phyloP scores from a whole-genome alignment of 2,329 filamentous ascomycete species.

The Sordariomycetes sp. region DNA sequence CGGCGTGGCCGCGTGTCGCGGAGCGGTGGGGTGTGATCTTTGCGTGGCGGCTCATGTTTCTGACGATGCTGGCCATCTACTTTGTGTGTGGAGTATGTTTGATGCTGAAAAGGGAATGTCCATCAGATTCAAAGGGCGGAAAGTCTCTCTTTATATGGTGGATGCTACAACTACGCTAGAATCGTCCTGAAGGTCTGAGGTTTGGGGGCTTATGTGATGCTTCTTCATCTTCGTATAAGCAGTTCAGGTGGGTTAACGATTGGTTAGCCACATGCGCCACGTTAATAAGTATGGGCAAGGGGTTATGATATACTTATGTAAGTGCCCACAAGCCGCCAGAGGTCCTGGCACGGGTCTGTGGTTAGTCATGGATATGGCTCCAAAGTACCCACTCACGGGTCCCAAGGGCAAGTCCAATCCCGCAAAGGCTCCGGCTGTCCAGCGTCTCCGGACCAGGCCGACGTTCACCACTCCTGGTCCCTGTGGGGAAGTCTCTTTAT shows the following conservation, averaged over 20 bases:
- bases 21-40: constrained; percentile 67
- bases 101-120: neutral
- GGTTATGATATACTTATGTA: too few species aligned
- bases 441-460: too few species aligned
- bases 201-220: neutral
- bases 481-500: too few species aligned
- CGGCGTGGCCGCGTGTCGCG: constrained; percentile 56
- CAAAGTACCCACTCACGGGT: too few species aligned
- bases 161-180: neutral
- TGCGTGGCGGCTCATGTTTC: constrained; percentile 49
- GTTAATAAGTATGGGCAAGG: too few species aligned
- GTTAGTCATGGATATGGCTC: too few species aligned
- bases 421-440: too few species aligned
- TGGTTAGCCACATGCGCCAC: too few species aligned
- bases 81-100: neutral
- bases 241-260: neutral
- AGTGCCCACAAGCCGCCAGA: too few species aligned
- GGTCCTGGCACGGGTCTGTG: too few species aligned
- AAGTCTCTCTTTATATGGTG: neutral
- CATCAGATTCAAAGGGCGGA: neutral
- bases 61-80: neutral
- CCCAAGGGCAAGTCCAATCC: too few species aligned
- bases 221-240: neutral
- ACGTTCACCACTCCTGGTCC: too few species aligned
- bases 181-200: neutral